Evolutionary conservation across 768 basidiomycete species (phyloP).

Genomic region (Neoboletus magnificus): DNA sequence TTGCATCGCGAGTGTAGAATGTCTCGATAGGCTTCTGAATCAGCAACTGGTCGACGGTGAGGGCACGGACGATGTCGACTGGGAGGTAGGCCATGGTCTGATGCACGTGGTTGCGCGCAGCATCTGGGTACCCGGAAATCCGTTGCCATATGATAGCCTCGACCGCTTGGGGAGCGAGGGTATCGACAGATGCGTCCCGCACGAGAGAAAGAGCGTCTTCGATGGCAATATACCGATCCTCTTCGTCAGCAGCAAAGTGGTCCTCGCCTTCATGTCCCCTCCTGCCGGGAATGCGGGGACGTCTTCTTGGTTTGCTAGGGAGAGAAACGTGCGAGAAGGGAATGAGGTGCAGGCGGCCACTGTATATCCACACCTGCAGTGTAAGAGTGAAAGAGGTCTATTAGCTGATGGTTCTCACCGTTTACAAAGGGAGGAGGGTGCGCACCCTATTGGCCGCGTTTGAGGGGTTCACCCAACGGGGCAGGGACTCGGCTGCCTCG

Average conservation of each 20-base stretch:
- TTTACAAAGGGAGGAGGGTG: constrained; percentile 24
- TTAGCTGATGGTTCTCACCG: constrained; percentile 33
- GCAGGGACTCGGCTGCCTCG: constrained; percentile 89
- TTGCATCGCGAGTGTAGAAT: constrained; percentile 93
- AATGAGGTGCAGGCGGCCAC: constrained; percentile 79
- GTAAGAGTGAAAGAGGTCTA: constrained; percentile 30
- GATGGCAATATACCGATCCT: constrained; percentile 51
- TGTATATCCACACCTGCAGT: constrained; percentile 87
- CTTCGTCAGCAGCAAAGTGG: constrained; percentile 35
- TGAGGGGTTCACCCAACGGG: constrained; percentile 86
- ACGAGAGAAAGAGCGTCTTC: constrained; percentile 65
- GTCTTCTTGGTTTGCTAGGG: constrained; percentile 51
- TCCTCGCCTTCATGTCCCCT: constrained; percentile 54
- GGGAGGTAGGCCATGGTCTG: constrained; percentile 78
- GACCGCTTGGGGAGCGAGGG: constrained; percentile 56
- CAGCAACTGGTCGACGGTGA: constrained; percentile 60
- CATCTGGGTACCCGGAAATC: constrained; percentile 73
- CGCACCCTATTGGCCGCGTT: constrained; percentile 93
- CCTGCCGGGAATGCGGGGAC: constrained; percentile 42
- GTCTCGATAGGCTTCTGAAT: constrained; percentile 86
- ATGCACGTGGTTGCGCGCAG: constrained; percentile 67
- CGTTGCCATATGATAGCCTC: constrained; percentile 68
- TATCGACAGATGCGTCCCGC: constrained; percentile 49
- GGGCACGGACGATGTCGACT: constrained; percentile 68
- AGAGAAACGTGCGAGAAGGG: constrained; percentile 75